These are phyloP conservation scores for Ustanciosporium gigantosporum DNA, from an alignment of 1,284 basidiomycete genomes.

Conservation along the genomic window DNA sequence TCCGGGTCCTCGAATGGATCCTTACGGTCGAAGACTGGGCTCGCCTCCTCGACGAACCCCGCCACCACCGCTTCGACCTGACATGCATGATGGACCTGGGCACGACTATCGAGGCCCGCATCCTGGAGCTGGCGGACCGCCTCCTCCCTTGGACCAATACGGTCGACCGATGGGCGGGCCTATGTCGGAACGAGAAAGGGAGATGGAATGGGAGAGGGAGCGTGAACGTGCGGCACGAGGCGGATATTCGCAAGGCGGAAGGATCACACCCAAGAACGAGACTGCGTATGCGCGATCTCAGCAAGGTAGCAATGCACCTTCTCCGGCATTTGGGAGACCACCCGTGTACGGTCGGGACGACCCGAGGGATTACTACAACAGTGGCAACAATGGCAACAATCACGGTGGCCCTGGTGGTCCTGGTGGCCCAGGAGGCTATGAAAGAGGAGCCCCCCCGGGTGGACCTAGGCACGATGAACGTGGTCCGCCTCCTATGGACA, in stretches of 20 bases:
- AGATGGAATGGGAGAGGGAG: constrained; percentile 41
- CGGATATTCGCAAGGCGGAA: constrained; percentile 23
- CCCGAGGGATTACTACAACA: constrained; percentile 32
- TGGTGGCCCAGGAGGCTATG: constrained; percentile 28
- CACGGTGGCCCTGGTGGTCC: constrained; percentile 4
- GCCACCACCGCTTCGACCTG: constrained; percentile 21
- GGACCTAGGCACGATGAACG: constrained; percentile 27
- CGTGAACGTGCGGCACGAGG: constrained; percentile 29
- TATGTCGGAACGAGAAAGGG: constrained; percentile 38
- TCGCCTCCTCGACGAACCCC: constrained; percentile 37
- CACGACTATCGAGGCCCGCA: constrained; percentile 27
- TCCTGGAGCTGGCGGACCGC: constrained; percentile 15
- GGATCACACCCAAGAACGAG: constrained; percentile 42
- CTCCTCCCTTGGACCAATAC: constrained; percentile 33
- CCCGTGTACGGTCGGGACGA: constrained; percentile 37
- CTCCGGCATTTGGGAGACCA: constrained; percentile 34
- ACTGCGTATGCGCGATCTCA: constrained; percentile 28
- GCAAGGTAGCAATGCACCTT: constrained; percentile 42
- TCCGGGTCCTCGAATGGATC: constrained; percentile 25
- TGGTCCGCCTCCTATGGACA: constrained; percentile 19
- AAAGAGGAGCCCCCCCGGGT: constrained; percentile 25
- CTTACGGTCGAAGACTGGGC: constrained; percentile 28
- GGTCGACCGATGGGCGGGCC: constrained; percentile 29
- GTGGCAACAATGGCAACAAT: constrained; percentile 7
- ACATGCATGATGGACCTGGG: constrained; percentile 18